Evolutionary conservation across 78 protist species (phyloP), one percentile per base, ranked within the genome.

Genomic region (Cavenderia fasciculata): DNA sequence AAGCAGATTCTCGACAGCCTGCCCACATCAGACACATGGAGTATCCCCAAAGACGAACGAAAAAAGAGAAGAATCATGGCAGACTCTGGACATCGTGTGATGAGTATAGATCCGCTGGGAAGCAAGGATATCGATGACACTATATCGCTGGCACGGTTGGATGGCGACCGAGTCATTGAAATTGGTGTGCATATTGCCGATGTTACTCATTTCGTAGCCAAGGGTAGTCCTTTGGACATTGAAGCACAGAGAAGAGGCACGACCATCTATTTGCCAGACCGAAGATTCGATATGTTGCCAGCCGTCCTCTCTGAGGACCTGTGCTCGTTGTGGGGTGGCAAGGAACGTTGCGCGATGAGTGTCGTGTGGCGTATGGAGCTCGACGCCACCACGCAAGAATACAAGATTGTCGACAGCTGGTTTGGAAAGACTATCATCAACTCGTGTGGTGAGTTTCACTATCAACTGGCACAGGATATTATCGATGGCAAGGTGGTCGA

Each of bases 101-200:
- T 77, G 87, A 59, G 87, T 41, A 91, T 97, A 0, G 98, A 95
- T 47, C 98, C 97, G 21, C 49, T 69, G 4, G 99, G 99, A 6
- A 96, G 99, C 76, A 95, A 73, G 49, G 99, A 99, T 87, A 97
- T 99, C 38, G 99, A 99, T 66, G 99, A 99, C 36, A 98, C 99
- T 0, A 74, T 99, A 49, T 98, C 97, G 40, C 62, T 54, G 10
- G 91, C 73, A 0, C 44, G 4, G 8, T 52, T 95, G n/a, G 19
- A 51, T 0, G 96, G 93, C 7, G 36, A 34, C 31, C 34, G 1
- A 18, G n/a, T 68, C 0, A 21, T 79, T 23, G 94, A 96, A 33
- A 69, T 95, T 34, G 98, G 98, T 43, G 98, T 98, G 16, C 98
- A 97, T 82, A 98, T 98, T 77, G 99, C 99, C 0, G 99, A 98